Base-by-base conservation (phyloP, 2,329 filamentous ascomycete species). In the Graphiopsis chlorocephala region DNA sequence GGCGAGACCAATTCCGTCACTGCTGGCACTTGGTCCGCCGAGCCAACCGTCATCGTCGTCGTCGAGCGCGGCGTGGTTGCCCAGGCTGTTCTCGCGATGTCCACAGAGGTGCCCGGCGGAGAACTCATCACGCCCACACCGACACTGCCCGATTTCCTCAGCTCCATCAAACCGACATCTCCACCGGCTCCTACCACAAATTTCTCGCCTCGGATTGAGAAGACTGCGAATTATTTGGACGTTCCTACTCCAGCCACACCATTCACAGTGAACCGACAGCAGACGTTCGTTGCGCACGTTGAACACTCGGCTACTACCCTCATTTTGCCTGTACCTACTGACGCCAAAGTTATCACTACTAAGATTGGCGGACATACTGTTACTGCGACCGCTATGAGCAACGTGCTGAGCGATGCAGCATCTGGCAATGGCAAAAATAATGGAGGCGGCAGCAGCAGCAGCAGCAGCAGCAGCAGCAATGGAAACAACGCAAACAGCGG, bases 31-130 rank as follows among this genome's bases (percentile, higher is more conserved):
- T 75, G 77, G 47, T 71, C 74, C 38, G 80, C 78, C 5, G 71
- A 72, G 14, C 77, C 81, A 1, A 81, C 78, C 1, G 78, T 82
- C 4, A 68, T 81, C 4, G 71, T 81, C 6, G 74, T 82, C 5
- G 76, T 82, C 8, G 72, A 80, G 53, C 67, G 78, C 26, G 74
- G 75, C 12, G 77, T 80, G 48, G 68, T 70, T 23, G 72, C 67
- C 8, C 67, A 68, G 53, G 68, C 64, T 10, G 66, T 69, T 1
- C 50, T 71, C 11, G 67, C 69, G 1, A 56, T 58, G 20, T 62
- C 45, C 15, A 63, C 69, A 7, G 31, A 65, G 55, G 29, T 35
- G 11, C 59, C 66, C 28, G 60, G 47, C 10, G 31, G 64, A 8
- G 57, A 64, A 28, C 65, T 73, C 31, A 59, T 70, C 38, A 69